Conservation (phyloP, 352 stramenopile species). For the Pythium rishiriense region DNA sequence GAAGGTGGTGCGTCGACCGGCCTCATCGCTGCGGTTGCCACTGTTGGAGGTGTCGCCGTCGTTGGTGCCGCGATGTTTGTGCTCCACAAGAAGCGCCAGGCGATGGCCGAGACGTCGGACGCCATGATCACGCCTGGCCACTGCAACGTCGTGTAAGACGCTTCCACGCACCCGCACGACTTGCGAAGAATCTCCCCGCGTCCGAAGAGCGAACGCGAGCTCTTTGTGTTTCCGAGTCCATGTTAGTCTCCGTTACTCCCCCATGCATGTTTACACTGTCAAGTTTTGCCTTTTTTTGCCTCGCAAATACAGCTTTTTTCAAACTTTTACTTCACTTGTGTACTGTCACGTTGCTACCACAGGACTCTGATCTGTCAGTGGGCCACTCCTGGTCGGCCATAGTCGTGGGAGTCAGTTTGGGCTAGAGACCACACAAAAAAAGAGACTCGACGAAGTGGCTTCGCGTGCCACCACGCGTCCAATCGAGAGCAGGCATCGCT, state of each 20-base stretch:
- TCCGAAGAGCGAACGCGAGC: background rate
- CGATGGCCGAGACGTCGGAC: background rate
- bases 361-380: too few relatives aligned
- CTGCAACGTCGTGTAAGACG: constrained; percentile 19
- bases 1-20: constrained; percentile 12
- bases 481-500: too few relatives aligned
- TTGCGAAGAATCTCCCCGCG: too few relatives aligned
- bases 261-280: background rate
- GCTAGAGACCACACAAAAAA: too few relatives aligned
- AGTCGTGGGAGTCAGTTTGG: too few relatives aligned
- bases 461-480: too few relatives aligned
- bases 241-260: constrained; percentile 1
- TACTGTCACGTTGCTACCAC: too few relatives aligned
- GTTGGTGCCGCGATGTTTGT: constrained; percentile 18
- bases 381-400: too few relatives aligned
- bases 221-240: constrained; percentile 1
- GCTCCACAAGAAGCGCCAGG: constrained; percentile 20
- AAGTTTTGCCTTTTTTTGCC: background rate
- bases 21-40: constrained; percentile 13
- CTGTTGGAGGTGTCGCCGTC: constrained; percentile 20
- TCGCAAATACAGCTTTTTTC: background rate
- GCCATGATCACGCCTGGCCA: constrained; percentile 14
- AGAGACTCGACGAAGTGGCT: too few relatives aligned
- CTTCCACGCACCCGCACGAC: too few relatives aligned
- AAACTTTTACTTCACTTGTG: background rate